Evolutionary conservation across 1,139 yeast genomes (phyloP).

Genomic region (Kodamaea plutei): DNA sequence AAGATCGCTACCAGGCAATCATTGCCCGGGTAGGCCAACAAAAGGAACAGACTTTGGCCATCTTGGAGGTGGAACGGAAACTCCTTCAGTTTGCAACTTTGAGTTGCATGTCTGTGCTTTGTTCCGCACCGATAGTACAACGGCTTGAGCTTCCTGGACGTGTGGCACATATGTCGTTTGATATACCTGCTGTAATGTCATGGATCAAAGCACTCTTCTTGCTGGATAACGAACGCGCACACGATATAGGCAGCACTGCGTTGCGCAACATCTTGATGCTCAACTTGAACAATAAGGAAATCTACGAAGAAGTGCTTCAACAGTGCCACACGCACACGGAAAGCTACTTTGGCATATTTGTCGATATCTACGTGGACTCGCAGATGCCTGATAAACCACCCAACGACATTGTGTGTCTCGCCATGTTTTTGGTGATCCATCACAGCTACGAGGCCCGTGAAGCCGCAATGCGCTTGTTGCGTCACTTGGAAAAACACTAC

Average conservation of each 20-base stretch:
- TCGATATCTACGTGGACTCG: slow-evolving; percentile 51
- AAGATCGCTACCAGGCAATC: slow-evolving; percentile 68
- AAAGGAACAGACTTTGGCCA: slow-evolving; percentile 59
- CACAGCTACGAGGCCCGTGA: slow-evolving; percentile 55
- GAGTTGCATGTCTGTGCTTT: slow-evolving; percentile 79
- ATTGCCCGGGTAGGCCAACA: slow-evolving; percentile 37
- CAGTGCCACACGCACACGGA: slow-evolving; percentile 68
- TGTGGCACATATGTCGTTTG: slow-evolving; percentile 57
- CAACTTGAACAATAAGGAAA: slow-evolving; percentile 53
- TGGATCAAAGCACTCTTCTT: slow-evolving; percentile 77
- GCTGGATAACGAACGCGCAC: slow-evolving; percentile 56
- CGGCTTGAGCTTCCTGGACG: slow-evolving; percentile 42
- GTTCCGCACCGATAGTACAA: slow-evolving; percentile 61
- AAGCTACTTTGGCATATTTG: slow-evolving; percentile 67
- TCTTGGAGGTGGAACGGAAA: slow-evolving; percentile 77
- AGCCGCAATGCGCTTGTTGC: slow-evolving; percentile 58
- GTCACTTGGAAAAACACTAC: slow-evolving; percentile 50
- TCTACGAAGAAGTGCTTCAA: slow-evolving; percentile 59
- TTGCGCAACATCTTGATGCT: slow-evolving; percentile 58
- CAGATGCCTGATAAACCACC: slow-evolving; percentile 37
- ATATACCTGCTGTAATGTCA: slow-evolving; percentile 58
- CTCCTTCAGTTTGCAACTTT: slow-evolving; percentile 69
- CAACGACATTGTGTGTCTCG: slow-evolving; percentile 59
- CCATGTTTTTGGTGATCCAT: slow-evolving; percentile 67
- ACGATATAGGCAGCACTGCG: slow-evolving; percentile 68